Evolutionary conservation across 768 basidiomycete genomes (phyloP), one percentile per base, ranked within the genome.

Genomic region (Suillus plorans): DNA sequence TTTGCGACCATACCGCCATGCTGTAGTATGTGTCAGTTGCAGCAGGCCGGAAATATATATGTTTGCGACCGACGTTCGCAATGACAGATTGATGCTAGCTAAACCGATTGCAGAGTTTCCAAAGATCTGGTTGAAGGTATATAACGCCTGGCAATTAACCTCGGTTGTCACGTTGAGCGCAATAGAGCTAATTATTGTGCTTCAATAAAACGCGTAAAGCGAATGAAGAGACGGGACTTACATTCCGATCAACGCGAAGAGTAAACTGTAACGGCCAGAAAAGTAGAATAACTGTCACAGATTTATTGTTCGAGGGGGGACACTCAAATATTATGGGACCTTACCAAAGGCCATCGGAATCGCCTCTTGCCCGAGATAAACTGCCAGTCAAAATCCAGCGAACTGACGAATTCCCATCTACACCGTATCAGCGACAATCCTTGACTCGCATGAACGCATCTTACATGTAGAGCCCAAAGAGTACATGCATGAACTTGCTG

Each of bases 191-290:
- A 13, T 41, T 13, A 34, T 37, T 50, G 52, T 34, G 42, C 59
- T 55, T 65, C 34, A 62, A n/a, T 65, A 16, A n/a, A 60, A 8
- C 22, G 20, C 28, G 10, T 6, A 56, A 22, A 47, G 37, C 6
- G 16, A 58, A 41, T 60, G 20, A 39, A 42, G 61, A 37, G 5
- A 42, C 25, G 14, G 20, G 4, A 77, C 89, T 70, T 68, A 90
- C 89, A 91, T 89, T 70, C 89, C 89, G 63, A 89, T 80, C 65
- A 90, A 74, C 3, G 89, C 86, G 67, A 89, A 80, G 7, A 91
- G 74, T 44, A 90, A 74, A 69, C 80, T 83, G 71, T 90, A 91
- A 60, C 89, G 84, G 67, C 88, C 86, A 55, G 86, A 73, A 74
- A 91, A 90, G 73, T 91, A 91, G 71, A 89, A 89, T 53, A 82